phyloP scores from a whole-genome alignment of 2,329 filamentous ascomycete species.

The Pleoardoris graminearum region DNA sequence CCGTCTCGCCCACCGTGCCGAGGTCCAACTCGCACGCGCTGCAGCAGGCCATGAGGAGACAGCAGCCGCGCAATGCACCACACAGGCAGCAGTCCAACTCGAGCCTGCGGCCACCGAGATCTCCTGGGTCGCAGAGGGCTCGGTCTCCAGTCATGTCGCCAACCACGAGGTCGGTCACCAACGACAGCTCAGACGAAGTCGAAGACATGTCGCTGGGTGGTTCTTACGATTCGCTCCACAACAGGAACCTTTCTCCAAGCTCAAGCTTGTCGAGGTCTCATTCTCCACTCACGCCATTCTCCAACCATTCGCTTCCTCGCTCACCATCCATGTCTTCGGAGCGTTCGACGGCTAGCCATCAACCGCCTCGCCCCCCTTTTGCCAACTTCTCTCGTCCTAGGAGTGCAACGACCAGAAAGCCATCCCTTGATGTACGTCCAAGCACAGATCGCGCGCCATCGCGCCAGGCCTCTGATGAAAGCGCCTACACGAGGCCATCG shows the following conservation, averaged over 20 bases:
- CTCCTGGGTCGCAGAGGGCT: constrained; percentile 41
- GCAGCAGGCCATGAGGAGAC: constrained; percentile 39
- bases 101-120: constrained; percentile 47
- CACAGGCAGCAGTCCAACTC: constrained; percentile 26
- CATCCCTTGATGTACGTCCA: constrained; percentile 46
- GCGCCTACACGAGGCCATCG: constrained; percentile 43
- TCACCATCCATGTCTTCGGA: constrained; percentile 88
- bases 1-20: constrained; percentile 42
- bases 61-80: constrained; percentile 46
- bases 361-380: constrained; percentile 72
- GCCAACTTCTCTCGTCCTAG: constrained; percentile 88
- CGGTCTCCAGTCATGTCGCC: constrained; percentile 44
- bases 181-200: constrained; percentile 67
- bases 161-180: constrained; percentile 52
- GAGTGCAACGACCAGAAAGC: constrained; percentile 68
- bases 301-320: constrained; percentile 62
- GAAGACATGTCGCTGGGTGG: constrained; percentile 64
- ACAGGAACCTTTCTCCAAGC: constrained; percentile 77
- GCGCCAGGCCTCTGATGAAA: constrained; percentile 44
- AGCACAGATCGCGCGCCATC: constrained; percentile 38
- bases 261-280: constrained; percentile 64
- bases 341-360: constrained; percentile 63
- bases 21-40: constrained; percentile 40
- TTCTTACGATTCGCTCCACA: constrained; percentile 65
- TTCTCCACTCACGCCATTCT: constrained; percentile 66